Percentiles rank a stretch among this genome's conserved stretches.
phyloP scores from a whole-genome alignment of 768 basidiomycete genomes.

The Pulveroboletus frians region DNA sequence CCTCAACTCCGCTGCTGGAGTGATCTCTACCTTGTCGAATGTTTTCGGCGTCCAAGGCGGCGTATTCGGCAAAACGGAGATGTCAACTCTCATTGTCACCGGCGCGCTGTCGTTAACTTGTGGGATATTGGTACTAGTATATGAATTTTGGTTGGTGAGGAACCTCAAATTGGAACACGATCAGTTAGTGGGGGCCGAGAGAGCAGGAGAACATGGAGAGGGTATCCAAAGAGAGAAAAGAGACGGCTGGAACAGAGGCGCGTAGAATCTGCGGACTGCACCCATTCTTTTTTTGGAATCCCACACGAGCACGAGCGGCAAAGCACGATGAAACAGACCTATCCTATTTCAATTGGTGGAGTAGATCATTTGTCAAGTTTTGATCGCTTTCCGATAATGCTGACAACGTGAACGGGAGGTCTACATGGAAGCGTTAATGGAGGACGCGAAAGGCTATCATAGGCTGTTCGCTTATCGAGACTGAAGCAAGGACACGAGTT shows the following conservation, averaged over 20 bases:
- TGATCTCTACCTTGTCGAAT: slow-evolving; percentile 50
- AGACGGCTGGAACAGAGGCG: not conserved
- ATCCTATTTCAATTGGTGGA: not conserved
- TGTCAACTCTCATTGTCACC: slow-evolving; percentile 47
- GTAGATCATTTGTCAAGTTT: not conserved
- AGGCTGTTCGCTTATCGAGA: slow-evolving; percentile 4
- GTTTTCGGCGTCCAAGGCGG: slow-evolving; percentile 48
- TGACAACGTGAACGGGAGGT: not conserved
- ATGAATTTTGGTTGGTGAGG: slow-evolving; percentile 42
- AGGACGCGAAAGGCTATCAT: slow-evolving; percentile 2
- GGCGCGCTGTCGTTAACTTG: slow-evolving; percentile 35
- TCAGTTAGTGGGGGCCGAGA: slow-evolving; percentile 36
- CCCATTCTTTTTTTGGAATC: not conserved
- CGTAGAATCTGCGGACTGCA: not conserved
- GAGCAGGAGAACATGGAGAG: slow-evolving; percentile 42
- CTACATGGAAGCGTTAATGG: not conserved
- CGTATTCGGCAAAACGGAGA: slow-evolving; percentile 38
- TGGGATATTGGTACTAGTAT: slow-evolving; percentile 37
- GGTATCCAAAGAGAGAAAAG: slow-evolving; percentile 28
- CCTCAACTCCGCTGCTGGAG: slow-evolving; percentile 51
- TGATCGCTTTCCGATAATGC: not conserved
- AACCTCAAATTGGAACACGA: slow-evolving; percentile 42
- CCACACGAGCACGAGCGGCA: not conserved
- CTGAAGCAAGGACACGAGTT: slow-evolving; percentile 15
- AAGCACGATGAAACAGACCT: not conserved